phyloP scores from a whole-genome alignment of 1,284 basidiomycete species.

The Quambalaria eucalypti region DNA sequence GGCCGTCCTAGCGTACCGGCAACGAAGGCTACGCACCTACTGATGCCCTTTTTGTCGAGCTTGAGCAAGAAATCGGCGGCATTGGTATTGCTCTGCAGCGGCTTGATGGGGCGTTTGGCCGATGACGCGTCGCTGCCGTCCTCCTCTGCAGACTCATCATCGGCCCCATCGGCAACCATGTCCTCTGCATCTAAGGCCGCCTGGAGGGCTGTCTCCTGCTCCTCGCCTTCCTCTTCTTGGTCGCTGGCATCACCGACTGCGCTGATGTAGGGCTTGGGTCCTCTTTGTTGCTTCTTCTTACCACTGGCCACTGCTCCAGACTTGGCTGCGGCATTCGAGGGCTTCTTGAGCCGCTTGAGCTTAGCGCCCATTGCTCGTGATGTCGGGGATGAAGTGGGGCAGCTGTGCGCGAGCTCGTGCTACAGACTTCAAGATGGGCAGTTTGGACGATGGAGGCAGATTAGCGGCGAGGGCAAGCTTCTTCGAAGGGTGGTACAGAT shows the following conservation, averaged over 20 bases:
- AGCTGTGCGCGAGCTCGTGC: too few relatives aligned
- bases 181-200: constrained; percentile 1
- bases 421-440: too few relatives aligned
- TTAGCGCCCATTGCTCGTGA: not conserved
- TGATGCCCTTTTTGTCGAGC: constrained; percentile 1
- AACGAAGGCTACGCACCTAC: not conserved
- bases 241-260: constrained; percentile 1
- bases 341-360: not conserved
- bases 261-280: not conserved
- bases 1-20: too few relatives aligned
- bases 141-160: not conserved
- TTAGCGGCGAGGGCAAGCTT: not conserved
- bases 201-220: not conserved
- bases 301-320: not conserved
- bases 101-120: not conserved
- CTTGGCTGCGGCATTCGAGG: not conserved
- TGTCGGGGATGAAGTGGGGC: not conserved
- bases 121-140: not conserved
- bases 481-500: too few relatives aligned
- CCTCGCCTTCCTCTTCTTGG: not conserved
- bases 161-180: not conserved
- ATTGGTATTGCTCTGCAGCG: not conserved
- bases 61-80: constrained; percentile 3
- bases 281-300: constrained; percentile 5
- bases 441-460: too few relatives aligned